Base-by-base conservation (phyloP, 345 rosid genomes). In the Conringia planisiliqua region DNA sequence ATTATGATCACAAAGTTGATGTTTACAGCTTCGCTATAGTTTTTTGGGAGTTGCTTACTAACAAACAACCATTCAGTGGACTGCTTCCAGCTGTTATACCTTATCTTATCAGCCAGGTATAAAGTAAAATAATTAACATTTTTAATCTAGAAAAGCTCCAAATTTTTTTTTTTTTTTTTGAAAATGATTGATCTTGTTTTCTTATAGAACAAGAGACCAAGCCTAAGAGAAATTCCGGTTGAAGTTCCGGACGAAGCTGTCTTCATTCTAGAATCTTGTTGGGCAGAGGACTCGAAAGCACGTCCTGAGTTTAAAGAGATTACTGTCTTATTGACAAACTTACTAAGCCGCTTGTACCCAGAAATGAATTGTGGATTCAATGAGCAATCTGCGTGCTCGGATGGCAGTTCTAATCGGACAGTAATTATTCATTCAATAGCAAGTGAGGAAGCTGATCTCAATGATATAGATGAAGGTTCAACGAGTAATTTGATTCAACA, bases 1-100 rank as follows among this genome's bases (percentile, higher is more conserved):
- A 79, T 22, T 90, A 90, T 44, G 88, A 90, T 73, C 92, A 84
- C 81, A 90, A 88, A 79, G 89, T 78, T 24, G 96, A 90, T 68
- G 93, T 88, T 24, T 90, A 85, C 72, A 90, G 93, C 76, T 90
- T 84, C 39, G 62, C 90, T 35, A 67, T 90, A 14, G 83, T 90
- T 58, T 73, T 88, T 6, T 90, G 96, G 96, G 81, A 86, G 67
- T 18, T 90, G 84, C 79, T 88, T 44, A 83, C 88, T 10, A 90
- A 86, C 60, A 62, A 75, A 73, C 42, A 56, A 50, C 93, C 93
- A 29, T 90, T 84, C 60, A 38, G 74, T 24, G 88, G 84, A 61
- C 51, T 66, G 18, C 18, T 38, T 20, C 39, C 13, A 11, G 8
- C 82, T 0, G 10, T 27, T 6, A 70, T 79, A 3, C 84, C 88